Percentiles rank a stretch among this genome's conserved stretches.
These are phyloP conservation scores for Tympanopsis confertula DNA, from an alignment of 2,329 filamentous ascomycete genomes.

Conservation along the genomic window DNA sequence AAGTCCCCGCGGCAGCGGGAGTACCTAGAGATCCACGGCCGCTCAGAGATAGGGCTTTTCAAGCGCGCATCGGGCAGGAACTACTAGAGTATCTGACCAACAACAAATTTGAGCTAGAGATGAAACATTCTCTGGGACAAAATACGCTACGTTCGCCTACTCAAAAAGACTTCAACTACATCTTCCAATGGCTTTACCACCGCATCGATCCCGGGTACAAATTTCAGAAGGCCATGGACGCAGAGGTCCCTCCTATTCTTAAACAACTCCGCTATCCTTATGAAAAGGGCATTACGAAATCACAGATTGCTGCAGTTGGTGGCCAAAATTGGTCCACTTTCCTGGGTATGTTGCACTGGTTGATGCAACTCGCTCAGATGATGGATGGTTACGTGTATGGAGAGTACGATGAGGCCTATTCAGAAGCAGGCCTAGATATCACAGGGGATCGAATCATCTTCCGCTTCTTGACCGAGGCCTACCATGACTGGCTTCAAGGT, in stretches of 20 bases:
- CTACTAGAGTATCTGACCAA: slow-evolving; percentile 82
- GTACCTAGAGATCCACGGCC: slow-evolving; percentile 79
- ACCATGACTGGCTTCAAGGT: slow-evolving; percentile 85
- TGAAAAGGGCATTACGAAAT: slow-evolving; percentile 91
- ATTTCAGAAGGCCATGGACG: slow-evolving; percentile 89
- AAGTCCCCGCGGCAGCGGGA: slow-evolving; percentile 64
- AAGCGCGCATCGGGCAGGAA: slow-evolving; percentile 75
- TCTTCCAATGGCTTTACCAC: slow-evolving; percentile 97
- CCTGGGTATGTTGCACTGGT: slow-evolving; percentile 88
- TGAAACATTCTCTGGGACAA: slow-evolving; percentile 84
- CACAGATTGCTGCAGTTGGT: slow-evolving; percentile 84
- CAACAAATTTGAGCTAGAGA: slow-evolving; percentile 95
- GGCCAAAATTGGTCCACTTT: slow-evolving; percentile 97
- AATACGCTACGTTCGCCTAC: slow-evolving; percentile 90
- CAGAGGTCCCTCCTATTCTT: slow-evolving; percentile 82
- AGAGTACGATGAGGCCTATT: slow-evolving; percentile 80
- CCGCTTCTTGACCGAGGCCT: slow-evolving; percentile 78
- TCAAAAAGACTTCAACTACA: slow-evolving; percentile 94
- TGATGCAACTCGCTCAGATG: slow-evolving; percentile 96
- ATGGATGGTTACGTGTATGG: slow-evolving; percentile 71
- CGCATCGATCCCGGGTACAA: slow-evolving; percentile 88
- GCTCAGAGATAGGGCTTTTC: slow-evolving; percentile 68
- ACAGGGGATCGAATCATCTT: slow-evolving; percentile 87
- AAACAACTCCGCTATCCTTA: slow-evolving; percentile 93
- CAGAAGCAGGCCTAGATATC: slow-evolving; percentile 79